Percentiles rank a stretch among this genome's conserved stretches.
These are phyloP conservation scores for Dendryphion nanum DNA, from an alignment of 2,329 filamentous ascomycete species.

Conservation along the genomic window DNA sequence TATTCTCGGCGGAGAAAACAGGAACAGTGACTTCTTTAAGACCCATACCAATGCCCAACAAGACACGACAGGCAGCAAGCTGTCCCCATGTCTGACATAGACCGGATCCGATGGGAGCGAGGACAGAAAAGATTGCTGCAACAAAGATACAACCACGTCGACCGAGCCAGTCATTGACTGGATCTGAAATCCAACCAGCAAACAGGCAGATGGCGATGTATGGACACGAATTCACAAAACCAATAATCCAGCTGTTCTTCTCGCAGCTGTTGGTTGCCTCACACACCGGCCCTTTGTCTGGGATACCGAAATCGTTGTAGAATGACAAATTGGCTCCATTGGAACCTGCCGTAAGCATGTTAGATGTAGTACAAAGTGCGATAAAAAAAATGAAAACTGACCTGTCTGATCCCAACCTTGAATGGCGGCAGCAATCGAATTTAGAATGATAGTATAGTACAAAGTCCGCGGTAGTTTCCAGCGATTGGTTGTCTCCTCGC, in stretches of 20 bases:
- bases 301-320: conserved; percentile 53
- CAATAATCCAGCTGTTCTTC: conserved; percentile 16
- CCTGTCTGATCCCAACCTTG: background rate
- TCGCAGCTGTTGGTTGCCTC: conserved; percentile 4
- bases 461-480: conserved; percentile 57
- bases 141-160: conserved; percentile 28
- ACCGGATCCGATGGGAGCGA: conserved; percentile 23
- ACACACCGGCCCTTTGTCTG: conserved; percentile 26
- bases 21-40: conserved; percentile 73
- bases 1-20: conserved; percentile 73
- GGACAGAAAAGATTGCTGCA: conserved; percentile 22
- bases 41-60: conserved; percentile 73
- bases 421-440: conserved; percentile 52
- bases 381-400: background rate
- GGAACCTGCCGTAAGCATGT: conserved; percentile 40
- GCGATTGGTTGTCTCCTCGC: conserved; percentile 61
- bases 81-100: conserved; percentile 21
- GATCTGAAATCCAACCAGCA: conserved; percentile 27
- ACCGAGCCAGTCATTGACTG: conserved; percentile 27
- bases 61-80: background rate
- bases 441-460: conserved; percentile 64
- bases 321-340: conserved; percentile 57
- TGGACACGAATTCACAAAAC: conserved; percentile 21
- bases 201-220: conserved; percentile 25
- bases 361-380: conserved; percentile 7